phyloP scores from a whole-genome alignment of 2,329 filamentous ascomycete species.

The Cercospora sojina region DNA sequence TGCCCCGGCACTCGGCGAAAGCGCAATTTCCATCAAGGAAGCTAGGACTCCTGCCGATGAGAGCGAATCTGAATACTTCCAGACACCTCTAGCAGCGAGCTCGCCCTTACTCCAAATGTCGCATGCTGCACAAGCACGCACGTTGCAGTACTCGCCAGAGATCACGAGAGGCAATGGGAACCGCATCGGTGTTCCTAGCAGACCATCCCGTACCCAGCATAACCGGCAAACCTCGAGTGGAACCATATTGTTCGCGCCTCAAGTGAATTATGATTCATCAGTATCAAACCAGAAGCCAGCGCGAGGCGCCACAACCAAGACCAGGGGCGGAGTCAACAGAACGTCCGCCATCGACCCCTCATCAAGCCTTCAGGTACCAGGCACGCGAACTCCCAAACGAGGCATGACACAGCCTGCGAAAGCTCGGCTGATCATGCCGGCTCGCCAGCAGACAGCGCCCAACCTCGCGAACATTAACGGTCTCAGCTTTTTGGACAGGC shows the following conservation, averaged over 20 bases:
- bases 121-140: slow-evolving; percentile 27
- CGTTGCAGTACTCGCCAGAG: slow-evolving; percentile 29
- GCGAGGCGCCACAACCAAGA: slow-evolving; percentile 32
- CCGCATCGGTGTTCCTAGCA: slow-evolving; percentile 28
- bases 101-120: slow-evolving; percentile 31
- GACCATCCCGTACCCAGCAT: slow-evolving; percentile 49
- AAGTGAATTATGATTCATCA: slow-evolving; percentile 35
- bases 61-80: slow-evolving; percentile 46
- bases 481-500: slow-evolving; percentile 32
- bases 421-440: slow-evolving; percentile 58
- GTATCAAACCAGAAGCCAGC: slow-evolving; percentile 35
- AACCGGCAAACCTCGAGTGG: slow-evolving; percentile 74
- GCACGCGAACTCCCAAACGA: slow-evolving; percentile 40
- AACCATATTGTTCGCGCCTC: slow-evolving; percentile 82
- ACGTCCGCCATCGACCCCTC: slow-evolving; percentile 35
- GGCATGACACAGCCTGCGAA: slow-evolving; percentile 37
- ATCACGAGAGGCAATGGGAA: slow-evolving; percentile 29
- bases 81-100: slow-evolving; percentile 39
- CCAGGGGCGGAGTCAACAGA: slow-evolving; percentile 33
- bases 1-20: slow-evolving; percentile 37
- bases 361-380: slow-evolving; percentile 27
- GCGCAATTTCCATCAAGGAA: slow-evolving; percentile 33
- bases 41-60: slow-evolving; percentile 30
- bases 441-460: slow-evolving; percentile 39
- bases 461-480: slow-evolving; percentile 14